Evolutionary conservation across 208 protist genomes (phyloP), one percentile per base, ranked within the genome.

Genomic region (Acanthamoeba sp.): DNA sequence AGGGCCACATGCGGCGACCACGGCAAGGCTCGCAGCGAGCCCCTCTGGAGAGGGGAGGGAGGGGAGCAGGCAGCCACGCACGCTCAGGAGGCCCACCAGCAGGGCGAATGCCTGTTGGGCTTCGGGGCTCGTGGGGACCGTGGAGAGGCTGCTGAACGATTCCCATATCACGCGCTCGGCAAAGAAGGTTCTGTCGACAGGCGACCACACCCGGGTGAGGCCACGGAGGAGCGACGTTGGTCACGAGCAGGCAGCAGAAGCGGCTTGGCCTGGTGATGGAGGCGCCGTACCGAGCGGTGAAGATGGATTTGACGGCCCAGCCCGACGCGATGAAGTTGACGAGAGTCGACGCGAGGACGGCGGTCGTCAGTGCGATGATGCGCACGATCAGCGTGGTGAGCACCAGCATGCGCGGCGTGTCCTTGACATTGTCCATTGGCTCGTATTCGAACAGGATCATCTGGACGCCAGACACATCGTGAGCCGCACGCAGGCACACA

Each of bases 281-380:
- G 18, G 45, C 10, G 3, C 10, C 6, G 45, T 45, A 80, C 71
- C 71, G 71, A 80, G 71, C 32, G 71, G 34, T 80, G 71, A 80
- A 80, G 71, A 80, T 80, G 32, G 71, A 80, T 45, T 80, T 80
- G 22, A 80, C 71, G 36, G 71, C 71, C 71, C 71, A 80, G 36
- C 36, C 71, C 10, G 71, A 80, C 36, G 71, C 71, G 36, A 80
- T 34, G 29, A 80, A 80, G 38, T 80, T 80, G 71, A 80, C 71
- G 27, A 80, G 14, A 0, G 71, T 80, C 4, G 71, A 38, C 0
- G 71, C 71, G 18, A 80, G 36, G 36, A 80, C 71, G 36, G 71
- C 71, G 7, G 71, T 80, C 22, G 71, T 80, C 22, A 80, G 71
- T 6, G 71, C 71, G 38, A 80, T 80, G 36, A 80, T 24, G 10